Evolutionary conservation across 441 rosid genomes (phyloP), one percentile per base, ranked within the genome.

Genomic region (Populus hybrid): DNA sequence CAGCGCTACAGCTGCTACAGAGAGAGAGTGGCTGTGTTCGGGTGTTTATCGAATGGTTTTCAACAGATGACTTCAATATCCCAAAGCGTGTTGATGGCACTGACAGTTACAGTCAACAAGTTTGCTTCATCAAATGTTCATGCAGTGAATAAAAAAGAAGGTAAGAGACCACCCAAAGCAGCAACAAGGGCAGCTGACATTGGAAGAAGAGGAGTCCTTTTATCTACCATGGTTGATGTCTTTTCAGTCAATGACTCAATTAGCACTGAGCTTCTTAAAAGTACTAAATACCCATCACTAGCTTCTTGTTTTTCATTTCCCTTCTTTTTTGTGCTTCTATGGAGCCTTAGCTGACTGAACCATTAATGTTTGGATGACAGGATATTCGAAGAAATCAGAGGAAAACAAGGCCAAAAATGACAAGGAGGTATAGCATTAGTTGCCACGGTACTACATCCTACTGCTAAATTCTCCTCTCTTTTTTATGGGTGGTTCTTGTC

Each of bases 71-170:
- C 87, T 74, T 86, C 94, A 53, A 80, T 94, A 31, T 83, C 87
- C 11, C 96, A 94, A 83, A 91, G 89, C 80, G 84, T 94, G 45
- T 82, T 92, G 77, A 92, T 94, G 98, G 98, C 97, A 36, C 73
- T 94, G 45, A 91, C 98, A 6, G 96, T 85, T n/a, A 92, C 96
- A 12, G 92, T 90, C 64, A 94, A 92, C 97, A 88, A 88, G 77
- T 89, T 83, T 36, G 90, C 93, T 85, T 88, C 97, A 36, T 88
- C 92, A 35, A 92, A 92, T 76, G 88, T 91, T 61, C 87, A 83
- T 77, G 84, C 95, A 26, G 90, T 90, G 12, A 93, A 81, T 1
- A 87, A 87, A 81, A 85, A 82, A 69, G 92, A 86, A 18, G 64
- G 87, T 21, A 78, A 78, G 75, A 78, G 74, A 5, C 26, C 83